Evolutionary conservation across 352 stramenopile genomes (phyloP), one percentile per base, ranked within the genome.

Genomic region (Phytophthora aleatoria): DNA sequence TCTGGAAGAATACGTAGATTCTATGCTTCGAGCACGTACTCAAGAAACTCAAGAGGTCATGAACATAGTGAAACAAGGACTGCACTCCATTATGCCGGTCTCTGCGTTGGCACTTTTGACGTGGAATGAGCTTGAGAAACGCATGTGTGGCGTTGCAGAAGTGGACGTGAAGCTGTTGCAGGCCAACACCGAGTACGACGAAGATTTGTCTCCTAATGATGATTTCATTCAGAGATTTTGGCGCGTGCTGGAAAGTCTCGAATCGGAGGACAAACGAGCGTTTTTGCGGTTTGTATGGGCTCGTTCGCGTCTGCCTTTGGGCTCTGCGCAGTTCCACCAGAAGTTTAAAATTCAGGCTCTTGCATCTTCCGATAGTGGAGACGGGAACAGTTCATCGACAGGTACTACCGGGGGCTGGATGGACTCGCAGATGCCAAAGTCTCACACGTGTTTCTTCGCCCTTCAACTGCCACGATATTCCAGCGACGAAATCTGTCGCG

Each of bases 361-460:
- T 3, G 64, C 67, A 2, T 67, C 68, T 1, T 61, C 67, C 4
- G 59, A 57, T 4, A 59, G 15, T 28, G 66, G 52, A 39, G 56
- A 69, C 2, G 43, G 28, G 30, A 44, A 28, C 28, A 66, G 56
- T 24, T 52, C 53, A 3, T 39, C 49, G 11, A 36, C 53, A 9
- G 27, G 47, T 28, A 35, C 57, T 1, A 62, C 64, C 1, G 31
- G 57, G 7, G 50, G 36, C 6, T 64, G 59, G 28, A 75, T 87
- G 57, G 86, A 95, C 58, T 71, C 73, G 16, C 76, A 91, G 44
- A 74, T 96, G 11, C 87, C 87, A 8, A 94, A 90, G 62, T 92
- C 87, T n/a, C 86, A 96, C 76, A 96, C 87, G 38, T 96, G 87
- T 61, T 96, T 96, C 65, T 96, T 96, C 43, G 80, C 84, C 7